Base-by-base conservation (phyloP, 139 green algal genomes). In the Limnomonas spitsbergensis region DNA sequence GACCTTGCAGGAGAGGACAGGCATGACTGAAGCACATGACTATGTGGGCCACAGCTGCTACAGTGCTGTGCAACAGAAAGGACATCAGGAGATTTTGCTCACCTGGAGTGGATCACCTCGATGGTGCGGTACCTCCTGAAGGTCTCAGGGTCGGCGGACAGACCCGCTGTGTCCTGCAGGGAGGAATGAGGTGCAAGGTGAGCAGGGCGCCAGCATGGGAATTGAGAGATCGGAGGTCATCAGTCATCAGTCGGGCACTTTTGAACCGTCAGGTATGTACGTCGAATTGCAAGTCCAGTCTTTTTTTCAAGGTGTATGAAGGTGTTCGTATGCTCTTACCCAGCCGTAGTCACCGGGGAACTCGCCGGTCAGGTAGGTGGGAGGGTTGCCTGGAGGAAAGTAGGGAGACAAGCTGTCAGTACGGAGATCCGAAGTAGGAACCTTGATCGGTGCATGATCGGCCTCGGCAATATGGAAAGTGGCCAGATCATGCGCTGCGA, bases 101-200 rank as follows among this genome's bases (percentile, higher is more conserved):
- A 99, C 79, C 96, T 90, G 9, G 91, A 91, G 88, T 99, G 95
- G 86, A 99, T 97, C 53, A 99, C 77, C 91, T 99, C 95, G 53
- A 94, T 79, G 91, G 98, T 94, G 78, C 95, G 90, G 90, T 97
- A 97, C 79, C 88, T 69, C 38, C 68, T 61, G 76, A 86, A 86
- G 66, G 84, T 86, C 78, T 61, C 90, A 56, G 93, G 93, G 92
- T 97, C 93, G 36, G 93, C 91, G 42, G 93, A 97, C 77, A 98
- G 92, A 77, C 94, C 92, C 32, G 90, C 90, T 79, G 93, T 95
- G 88, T 98, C 93, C 92, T 72, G 29, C 26, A 7, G 9, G 61
- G 9, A 37, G 9, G 29, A 34, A 37, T 34, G 29, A 39, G 29
- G 24, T 34, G 27, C 14, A 14, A 20, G 47, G 47, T 14, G 14